A percentile compares a stretch with the other conserved stretches of the same genome.
Evolutionary conservation across 768 basidiomycete species (phyloP).

Genomic region (Boletus pseudo-olivaceus): DNA sequence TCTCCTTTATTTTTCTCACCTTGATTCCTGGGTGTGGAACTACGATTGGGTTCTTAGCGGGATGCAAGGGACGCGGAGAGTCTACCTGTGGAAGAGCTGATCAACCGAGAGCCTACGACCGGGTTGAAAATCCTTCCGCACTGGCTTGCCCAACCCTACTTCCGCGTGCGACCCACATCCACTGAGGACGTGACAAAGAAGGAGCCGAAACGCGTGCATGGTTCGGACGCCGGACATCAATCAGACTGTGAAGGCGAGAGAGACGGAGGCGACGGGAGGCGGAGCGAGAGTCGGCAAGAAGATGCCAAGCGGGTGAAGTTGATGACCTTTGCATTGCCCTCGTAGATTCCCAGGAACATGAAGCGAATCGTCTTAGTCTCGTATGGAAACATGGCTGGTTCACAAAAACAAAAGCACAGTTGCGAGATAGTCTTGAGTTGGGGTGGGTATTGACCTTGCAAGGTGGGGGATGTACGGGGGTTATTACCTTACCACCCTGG

Average conservation of each 20-base stretch:
- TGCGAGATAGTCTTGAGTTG: not conserved
- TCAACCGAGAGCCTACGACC: slow-evolving; percentile 41
- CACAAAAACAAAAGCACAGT: not conserved
- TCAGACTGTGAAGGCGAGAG: not conserved
- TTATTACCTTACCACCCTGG: no score
- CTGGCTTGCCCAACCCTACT: slow-evolving; percentile 73
- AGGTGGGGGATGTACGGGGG: not conserved
- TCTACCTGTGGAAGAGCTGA: slow-evolving; percentile 34
- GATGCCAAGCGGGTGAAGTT: slow-evolving; percentile 9
- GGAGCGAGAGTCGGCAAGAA: not conserved
- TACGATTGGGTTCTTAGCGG: slow-evolving; percentile 29
- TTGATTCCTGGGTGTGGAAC: not conserved
- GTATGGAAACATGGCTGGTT: not conserved
- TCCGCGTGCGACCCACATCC: slow-evolving; percentile 24
- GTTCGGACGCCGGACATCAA: not conserved
- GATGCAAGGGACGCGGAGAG: slow-evolving; percentile 41
- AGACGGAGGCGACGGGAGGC: not conserved
- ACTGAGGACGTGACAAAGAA: not conserved
- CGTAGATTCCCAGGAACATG: not conserved
- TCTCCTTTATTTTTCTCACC: not conserved
- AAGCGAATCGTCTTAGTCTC: not conserved
- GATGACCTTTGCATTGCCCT: not conserved
- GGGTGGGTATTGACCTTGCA: not conserved
- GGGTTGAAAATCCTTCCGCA: slow-evolving; percentile 57
- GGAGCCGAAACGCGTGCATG: slow-evolving; percentile 9